These are phyloP conservation scores for Psilocybe cyanescens DNA, from an alignment of 768 basidiomycete species.

Conservation along the genomic window DNA sequence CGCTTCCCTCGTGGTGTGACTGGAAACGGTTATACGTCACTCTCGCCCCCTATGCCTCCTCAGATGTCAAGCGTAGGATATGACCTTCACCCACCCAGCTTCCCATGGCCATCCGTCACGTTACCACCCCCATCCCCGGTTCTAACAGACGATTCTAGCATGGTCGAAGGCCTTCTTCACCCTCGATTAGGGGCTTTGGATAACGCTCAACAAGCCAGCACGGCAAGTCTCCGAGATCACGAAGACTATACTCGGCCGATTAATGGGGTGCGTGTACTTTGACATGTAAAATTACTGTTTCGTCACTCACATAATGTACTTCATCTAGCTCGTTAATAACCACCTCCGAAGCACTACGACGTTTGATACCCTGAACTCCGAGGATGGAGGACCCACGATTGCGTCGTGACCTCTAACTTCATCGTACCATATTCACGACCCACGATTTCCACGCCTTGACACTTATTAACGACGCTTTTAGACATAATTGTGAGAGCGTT, in stretches of 20 bases:
- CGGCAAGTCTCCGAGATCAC: slow-evolving; percentile 40
- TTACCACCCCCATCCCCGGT: slow-evolving; percentile 32
- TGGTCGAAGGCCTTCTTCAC: slow-evolving; percentile 33
- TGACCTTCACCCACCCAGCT: background rate
- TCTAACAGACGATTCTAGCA: slow-evolving; percentile 30
- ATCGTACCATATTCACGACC: background rate
- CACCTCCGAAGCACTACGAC: slow-evolving; percentile 35
- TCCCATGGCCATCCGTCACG: slow-evolving; percentile 29
- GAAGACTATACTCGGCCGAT: slow-evolving; percentile 45
- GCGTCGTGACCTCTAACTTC: background rate
- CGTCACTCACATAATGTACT: background rate
- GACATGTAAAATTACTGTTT: background rate
- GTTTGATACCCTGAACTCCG: slow-evolving; percentile 22
- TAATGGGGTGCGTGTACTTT: slow-evolving; percentile 27
- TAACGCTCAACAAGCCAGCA: slow-evolving; percentile 30
- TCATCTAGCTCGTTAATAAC: slow-evolving; percentile 29
- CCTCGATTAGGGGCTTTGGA: slow-evolving; percentile 25
- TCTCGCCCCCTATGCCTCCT: background rate
- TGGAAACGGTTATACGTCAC: slow-evolving; percentile 13
- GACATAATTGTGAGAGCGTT: background rate
- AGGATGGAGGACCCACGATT: slow-evolving; percentile 1
- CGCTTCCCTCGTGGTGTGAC: slow-evolving; percentile 19
- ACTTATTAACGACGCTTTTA: background rate
- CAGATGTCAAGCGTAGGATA: background rate
- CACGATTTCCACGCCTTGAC: background rate